A percentile compares a stretch with the other conserved stretches of the same genome.
Evolutionary conservation across 495 filamentous ascomycete species (phyloP).

Genomic region (Acidomyces sp.): DNA sequence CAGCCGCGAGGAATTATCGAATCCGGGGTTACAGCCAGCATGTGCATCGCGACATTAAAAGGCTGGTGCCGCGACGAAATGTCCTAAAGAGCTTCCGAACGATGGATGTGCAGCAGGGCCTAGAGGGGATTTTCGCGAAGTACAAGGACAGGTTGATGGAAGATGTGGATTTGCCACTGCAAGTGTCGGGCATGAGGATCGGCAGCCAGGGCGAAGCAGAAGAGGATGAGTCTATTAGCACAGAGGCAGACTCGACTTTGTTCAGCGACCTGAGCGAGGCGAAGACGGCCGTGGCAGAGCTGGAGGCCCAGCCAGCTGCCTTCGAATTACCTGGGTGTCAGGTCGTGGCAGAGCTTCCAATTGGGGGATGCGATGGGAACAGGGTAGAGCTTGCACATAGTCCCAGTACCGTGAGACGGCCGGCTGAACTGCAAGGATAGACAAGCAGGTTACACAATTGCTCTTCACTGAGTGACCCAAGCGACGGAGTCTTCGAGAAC

Average conservation of each 20-base stretch:
- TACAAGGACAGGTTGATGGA: constrained; percentile 19
- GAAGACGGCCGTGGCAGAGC: constrained; percentile 2
- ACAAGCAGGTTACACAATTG: too few relatives aligned
- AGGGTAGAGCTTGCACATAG: too few relatives aligned
- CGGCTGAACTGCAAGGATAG: too few relatives aligned
- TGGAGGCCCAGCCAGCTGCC: constrained; percentile 2
- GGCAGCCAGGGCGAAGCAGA: neutral
- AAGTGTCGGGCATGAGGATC: neutral
- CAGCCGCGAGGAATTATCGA: constrained; percentile 19
- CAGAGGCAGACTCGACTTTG: constrained; percentile 2
- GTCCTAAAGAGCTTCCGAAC: constrained; percentile 6
- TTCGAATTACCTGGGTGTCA: too few relatives aligned
- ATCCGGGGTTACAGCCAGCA: constrained; percentile 13
- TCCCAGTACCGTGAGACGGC: too few relatives aligned
- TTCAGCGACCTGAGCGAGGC: constrained; percentile 1
- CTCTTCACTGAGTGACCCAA: too few relatives aligned
- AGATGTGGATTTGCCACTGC: constrained; percentile 14
- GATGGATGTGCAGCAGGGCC: constrained; percentile 3
- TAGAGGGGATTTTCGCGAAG: constrained; percentile 10
- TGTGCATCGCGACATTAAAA: constrained; percentile 20
- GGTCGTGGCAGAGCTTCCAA: neutral
- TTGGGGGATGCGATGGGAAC: too few relatives aligned
- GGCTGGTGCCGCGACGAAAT: constrained; percentile 13
- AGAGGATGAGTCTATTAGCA: neutral
- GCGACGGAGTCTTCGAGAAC: too few relatives aligned